Percentiles rank a stretch among this genome's conserved stretches.
Conservation (phyloP, 306 rosid genomes). For the Hippophae gyantsensis region DNA sequence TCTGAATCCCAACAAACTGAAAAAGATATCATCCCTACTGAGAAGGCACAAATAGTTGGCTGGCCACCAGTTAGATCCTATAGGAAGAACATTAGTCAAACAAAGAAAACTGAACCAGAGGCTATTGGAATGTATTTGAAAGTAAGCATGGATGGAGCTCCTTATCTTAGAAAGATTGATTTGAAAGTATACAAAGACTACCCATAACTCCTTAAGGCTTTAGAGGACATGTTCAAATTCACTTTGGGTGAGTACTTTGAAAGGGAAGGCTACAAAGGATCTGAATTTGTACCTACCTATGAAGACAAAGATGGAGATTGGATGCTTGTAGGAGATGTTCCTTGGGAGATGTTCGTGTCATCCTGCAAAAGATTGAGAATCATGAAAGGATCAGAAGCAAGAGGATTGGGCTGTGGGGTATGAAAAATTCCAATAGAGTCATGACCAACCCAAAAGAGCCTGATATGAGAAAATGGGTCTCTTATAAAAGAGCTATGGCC, state of each 20-base stretch:
- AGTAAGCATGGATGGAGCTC: constrained; percentile 97
- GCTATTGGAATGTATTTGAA: constrained; percentile 55
- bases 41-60: constrained; percentile 78
- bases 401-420: constrained; percentile 69
- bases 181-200: constrained; percentile 51
- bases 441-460: constrained; percentile 12
- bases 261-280: constrained; percentile 84
- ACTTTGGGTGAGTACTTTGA: constrained; percentile 68
- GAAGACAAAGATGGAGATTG: constrained; percentile 92
- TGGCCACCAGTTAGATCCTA: constrained; percentile 89
- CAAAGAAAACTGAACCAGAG: constrained; percentile 35
- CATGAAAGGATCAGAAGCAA: constrained; percentile 85
- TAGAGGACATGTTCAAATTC: constrained; percentile 74
- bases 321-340: constrained; percentile 99
- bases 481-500: background rate
- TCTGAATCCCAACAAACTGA: constrained; percentile 16
- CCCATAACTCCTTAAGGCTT: constrained; percentile 51
- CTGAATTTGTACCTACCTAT: constrained; percentile 78
- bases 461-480: constrained; percentile 4
- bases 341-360: constrained; percentile 91
- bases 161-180: constrained; percentile 86
- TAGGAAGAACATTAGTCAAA: constrained; percentile 57
- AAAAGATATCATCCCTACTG: constrained; percentile 37
- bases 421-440: constrained; percentile 16
- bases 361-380: constrained; percentile 86